Evolutionary conservation across 2,329 filamentous ascomycete species (phyloP), one percentile per base, ranked within the genome.

Genomic region (Magnaporthiopsis poae): DNA sequence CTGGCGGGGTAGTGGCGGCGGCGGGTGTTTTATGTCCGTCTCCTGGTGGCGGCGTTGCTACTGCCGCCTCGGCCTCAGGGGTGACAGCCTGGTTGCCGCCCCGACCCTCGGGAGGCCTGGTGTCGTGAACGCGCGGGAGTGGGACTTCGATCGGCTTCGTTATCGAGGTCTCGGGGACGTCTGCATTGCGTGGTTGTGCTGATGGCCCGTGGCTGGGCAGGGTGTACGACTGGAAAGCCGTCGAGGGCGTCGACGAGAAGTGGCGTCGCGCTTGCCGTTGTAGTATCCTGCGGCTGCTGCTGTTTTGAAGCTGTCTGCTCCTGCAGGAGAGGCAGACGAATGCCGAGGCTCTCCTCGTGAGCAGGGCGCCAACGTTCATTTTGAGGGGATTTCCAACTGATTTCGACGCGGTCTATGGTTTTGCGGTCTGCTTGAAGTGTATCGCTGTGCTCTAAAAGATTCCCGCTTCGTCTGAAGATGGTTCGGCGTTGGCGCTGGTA

Each of bases 11-110:
- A 13, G 11, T 36, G 27, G 63, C 21, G 25, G 7, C 18, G 5
- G 11, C 33, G 27, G 63, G 29, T 60, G 63, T n/a, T 18, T 29
- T 7, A 3, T 12, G 35, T 36, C 11, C 39, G 15, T 13, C 15
- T 31, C 11, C 63, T 21, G 18, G 11, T 64, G 12, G 36, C 12
- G 36, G 36, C 15, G 36, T 12, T 5, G 36, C 36, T 5, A 46
- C n/a, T 5, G 33, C 35, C 62, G 33, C 86, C 74, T 90, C 88
- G 62, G 77, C 76, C 75, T 92, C 89, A 33, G 81, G 78, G 29
- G 88, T 71, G 68, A 81, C 81, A 35, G 81, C 72, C n/a, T 75
- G 78, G 77, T 71, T 31, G 75, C 73, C 63, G 64, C 27, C 60
- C 60, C 18, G 25, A 29, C 60, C 36, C 60, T 60, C 15, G 63